Evolutionary conservation across 176 grass and related monocot species (phyloP).

Genomic region (Ensete glaucum): DNA sequence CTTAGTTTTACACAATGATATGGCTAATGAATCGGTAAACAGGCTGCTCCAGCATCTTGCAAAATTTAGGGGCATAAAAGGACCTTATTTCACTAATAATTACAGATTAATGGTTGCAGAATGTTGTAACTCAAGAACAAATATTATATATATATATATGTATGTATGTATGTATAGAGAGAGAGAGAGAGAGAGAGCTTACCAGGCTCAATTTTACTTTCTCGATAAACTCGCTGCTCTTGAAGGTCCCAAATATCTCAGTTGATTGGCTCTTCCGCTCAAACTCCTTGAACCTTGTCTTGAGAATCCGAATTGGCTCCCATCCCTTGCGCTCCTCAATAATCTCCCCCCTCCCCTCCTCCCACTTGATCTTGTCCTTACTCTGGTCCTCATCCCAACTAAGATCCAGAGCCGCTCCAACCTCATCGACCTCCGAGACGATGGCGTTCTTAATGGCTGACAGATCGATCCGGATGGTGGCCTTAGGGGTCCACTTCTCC

Average conservation of each 20-base stretch:
- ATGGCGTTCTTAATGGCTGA: slow-evolving; percentile 65
- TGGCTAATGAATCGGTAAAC: not conserved
- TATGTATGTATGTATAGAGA: not conserved
- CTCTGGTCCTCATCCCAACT: not conserved
- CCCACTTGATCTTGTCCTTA: slow-evolving; percentile 1
- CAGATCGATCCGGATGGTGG: slow-evolving; percentile 54
- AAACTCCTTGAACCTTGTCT: slow-evolving; percentile 53
- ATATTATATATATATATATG: too few relatives aligned
- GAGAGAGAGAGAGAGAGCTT: slow-evolving; percentile 6
- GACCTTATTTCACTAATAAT: too few relatives aligned
- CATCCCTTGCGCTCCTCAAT: slow-evolving; percentile 42
- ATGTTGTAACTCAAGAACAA: too few relatives aligned
- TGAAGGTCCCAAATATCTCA: slow-evolving; percentile 50
- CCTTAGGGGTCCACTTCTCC: slow-evolving; percentile 41
- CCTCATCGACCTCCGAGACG: slow-evolving; percentile 43
- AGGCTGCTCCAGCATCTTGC: too few relatives aligned
- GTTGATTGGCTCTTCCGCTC: slow-evolving; percentile 48
- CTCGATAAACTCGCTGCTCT: slow-evolving; percentile 34
- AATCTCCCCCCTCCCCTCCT: slow-evolving; percentile 24
- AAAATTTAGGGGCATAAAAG: too few relatives aligned
- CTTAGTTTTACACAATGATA: too few relatives aligned
- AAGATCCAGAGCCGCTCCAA: slow-evolving; percentile 9
- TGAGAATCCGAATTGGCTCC: slow-evolving; percentile 70
- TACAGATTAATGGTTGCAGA: too few relatives aligned
- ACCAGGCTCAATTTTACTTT: slow-evolving; percentile 80